Conservation (phyloP, 805 yeast genomes). For the Myxozyma melibiosi region DNA sequence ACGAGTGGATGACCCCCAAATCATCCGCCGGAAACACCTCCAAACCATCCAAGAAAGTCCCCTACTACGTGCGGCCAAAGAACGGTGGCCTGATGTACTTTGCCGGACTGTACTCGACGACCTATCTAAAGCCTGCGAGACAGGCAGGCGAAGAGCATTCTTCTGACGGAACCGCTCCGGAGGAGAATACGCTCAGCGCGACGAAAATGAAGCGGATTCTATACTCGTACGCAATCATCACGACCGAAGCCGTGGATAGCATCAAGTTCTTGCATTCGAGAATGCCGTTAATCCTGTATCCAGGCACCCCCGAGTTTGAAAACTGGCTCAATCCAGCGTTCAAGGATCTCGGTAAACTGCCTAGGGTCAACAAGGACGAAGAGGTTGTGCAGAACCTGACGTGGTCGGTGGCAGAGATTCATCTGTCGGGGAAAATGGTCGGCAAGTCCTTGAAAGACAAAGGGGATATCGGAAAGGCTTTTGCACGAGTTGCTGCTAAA, state of each 20-base stretch:
- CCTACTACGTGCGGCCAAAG: conserved; percentile 64
- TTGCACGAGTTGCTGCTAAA: conserved; percentile 1
- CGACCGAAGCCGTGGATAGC: conserved; percentile 66
- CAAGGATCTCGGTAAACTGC: conserved; percentile 48
- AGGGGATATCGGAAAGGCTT: conserved; percentile 5
- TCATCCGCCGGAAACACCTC: conserved; percentile 32
- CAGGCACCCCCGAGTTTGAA: conserved; percentile 56
- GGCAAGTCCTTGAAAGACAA: conserved; percentile 9
- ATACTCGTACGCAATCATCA: conserved; percentile 51
- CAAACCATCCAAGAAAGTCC: conserved; percentile 46
- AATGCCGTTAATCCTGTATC: conserved; percentile 72
- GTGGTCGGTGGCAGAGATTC: conserved; percentile 24
- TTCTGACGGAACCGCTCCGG: background rate
- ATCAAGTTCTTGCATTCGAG: conserved; percentile 72
- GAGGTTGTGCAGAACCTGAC: conserved; percentile 4
- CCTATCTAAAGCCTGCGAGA: conserved; percentile 39
- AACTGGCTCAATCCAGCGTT: conserved; percentile 64
- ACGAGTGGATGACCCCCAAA: conserved; percentile 62
- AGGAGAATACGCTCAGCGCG: background rate
- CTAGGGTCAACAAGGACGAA: conserved; percentile 47
- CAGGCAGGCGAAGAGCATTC: conserved; percentile 1
- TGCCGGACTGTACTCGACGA: conserved; percentile 57
- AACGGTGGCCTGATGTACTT: conserved; percentile 58
- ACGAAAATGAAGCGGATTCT: background rate
- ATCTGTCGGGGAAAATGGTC: conserved; percentile 24